Evolutionary conservation across 2,329 filamentous ascomycete species (phyloP), one percentile per base, ranked within the genome.

Genomic region (Colletotrichum cereale): DNA sequence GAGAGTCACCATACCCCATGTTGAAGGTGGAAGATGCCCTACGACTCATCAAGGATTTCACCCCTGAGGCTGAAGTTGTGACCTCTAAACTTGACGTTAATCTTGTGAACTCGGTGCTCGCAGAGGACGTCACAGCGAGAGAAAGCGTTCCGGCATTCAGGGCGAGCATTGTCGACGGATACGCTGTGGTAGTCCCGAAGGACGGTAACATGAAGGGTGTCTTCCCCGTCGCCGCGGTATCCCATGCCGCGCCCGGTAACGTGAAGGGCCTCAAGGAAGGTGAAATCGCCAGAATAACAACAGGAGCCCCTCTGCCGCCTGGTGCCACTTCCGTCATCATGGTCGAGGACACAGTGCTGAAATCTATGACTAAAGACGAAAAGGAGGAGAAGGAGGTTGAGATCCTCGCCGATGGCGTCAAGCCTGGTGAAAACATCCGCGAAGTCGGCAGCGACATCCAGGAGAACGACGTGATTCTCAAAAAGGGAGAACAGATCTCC

Each of bases 151-250:
- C 96, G 0, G 96, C 96, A 0, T 99, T 97, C 82, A 87, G 95
- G 70, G 96, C 96, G 24, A 98, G 96, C 78, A 98, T 98, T 50
- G 96, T 99, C 0, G 96, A 99, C 80, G 96, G 96, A 1, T 99
- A 99, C 78, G 96, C 96, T 2, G 89, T 97, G 0, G 90, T 95
- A 47, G 91, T 90, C 7, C 87, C 88, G 64, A 83, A 84, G 38
- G 85, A 89, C 50, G 89, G 87, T 0, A 89, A 87, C 60, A 88
- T 93, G 60, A 93, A 92, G 76, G 95, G 96, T 0, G 83, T 91
- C 0, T 98, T 96, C 78, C 95, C 96, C 0, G 96, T 99, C 18
- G 91, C 92, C 0, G 92, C 93, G 0, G 87, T 98, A 16, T 97
- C 95, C 0, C 95, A 98, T 79, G 96, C 96, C 14, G 89, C 94